phyloP scores from a whole-genome alignment of 2,329 filamentous ascomycete species.

The Clarireedia monteithiana region DNA sequence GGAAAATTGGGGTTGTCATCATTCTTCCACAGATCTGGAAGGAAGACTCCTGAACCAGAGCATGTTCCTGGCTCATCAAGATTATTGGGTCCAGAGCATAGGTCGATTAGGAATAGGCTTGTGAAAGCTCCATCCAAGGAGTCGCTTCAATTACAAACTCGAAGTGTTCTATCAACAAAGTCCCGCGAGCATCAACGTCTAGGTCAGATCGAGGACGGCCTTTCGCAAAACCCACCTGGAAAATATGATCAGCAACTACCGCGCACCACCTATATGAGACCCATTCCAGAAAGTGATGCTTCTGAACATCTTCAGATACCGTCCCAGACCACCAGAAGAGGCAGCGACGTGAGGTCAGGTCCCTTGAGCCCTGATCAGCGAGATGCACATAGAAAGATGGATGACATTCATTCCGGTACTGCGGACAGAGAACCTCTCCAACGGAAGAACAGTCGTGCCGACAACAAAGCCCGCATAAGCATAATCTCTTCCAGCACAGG shows the following conservation, averaged over 20 bases:
- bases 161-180: constrained; percentile 18
- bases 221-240: constrained; percentile 8
- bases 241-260: constrained; percentile 24
- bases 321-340: neutral
- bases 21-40: constrained; percentile 23
- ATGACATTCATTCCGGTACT: neutral
- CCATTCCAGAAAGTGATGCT: constrained; percentile 22
- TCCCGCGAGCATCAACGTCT: constrained; percentile 11
- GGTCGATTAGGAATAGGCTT: constrained; percentile 16
- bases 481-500: constrained; percentile 10
- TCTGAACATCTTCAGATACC: constrained; percentile 8
- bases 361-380: neutral
- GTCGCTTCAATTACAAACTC: constrained; percentile 20
- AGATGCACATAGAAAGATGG: neutral
- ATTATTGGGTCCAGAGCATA: constrained; percentile 6
- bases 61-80: constrained; percentile 7
- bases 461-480: constrained; percentile 1
- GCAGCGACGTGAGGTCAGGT: neutral
- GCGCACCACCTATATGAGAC: constrained; percentile 18
- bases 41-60: constrained; percentile 11
- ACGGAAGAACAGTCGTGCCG: constrained; percentile 25
- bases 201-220: neutral
- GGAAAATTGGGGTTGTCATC: constrained; percentile 25
- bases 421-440: constrained; percentile 15
- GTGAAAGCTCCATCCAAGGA: constrained; percentile 23